A percentile compares a stretch with the other conserved stretches of the same genome.
These are phyloP conservation scores for Arthrobotrys iridis DNA, from an alignment of 2,329 filamentous ascomycete genomes.

Conservation along the genomic window DNA sequence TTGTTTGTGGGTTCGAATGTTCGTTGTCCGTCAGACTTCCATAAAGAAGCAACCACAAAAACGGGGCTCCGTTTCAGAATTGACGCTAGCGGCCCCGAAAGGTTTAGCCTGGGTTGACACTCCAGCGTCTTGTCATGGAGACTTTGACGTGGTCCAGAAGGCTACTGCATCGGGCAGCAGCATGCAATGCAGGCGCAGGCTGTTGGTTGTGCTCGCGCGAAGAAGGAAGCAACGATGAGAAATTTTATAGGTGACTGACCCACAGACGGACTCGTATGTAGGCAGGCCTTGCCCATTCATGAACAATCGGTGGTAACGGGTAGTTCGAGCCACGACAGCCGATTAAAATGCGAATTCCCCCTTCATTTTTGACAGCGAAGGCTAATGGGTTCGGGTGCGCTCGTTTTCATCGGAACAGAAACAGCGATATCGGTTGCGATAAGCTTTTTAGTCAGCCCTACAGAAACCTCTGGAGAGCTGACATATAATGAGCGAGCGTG, in stretches of 20 bases:
- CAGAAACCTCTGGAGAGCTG: not conserved
- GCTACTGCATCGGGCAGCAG: constrained; percentile 40
- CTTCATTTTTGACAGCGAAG: not conserved
- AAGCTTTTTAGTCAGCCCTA: constrained; percentile 17
- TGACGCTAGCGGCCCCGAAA: constrained; percentile 41
- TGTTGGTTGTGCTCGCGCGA: constrained; percentile 15
- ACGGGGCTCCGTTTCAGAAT: constrained; percentile 53
- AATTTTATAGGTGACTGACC: constrained; percentile 16
- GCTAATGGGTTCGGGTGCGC: not conserved
- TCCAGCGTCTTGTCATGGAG: constrained; percentile 36
- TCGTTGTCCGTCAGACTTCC: not conserved
- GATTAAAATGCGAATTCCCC: not conserved
- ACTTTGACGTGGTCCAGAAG: constrained; percentile 51
- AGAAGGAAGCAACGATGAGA: constrained; percentile 51
- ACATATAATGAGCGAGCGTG: not conserved
- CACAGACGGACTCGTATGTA: too few species aligned
- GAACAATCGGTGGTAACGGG: constrained; percentile 41
- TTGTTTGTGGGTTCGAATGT: constrained; percentile 5
- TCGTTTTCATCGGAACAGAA: not conserved
- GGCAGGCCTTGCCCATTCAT: not conserved
- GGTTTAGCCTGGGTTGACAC: constrained; percentile 31
- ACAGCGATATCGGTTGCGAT: not conserved
- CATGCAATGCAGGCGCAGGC: constrained; percentile 32
- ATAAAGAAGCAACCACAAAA: constrained; percentile 41
- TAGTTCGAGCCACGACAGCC: constrained; percentile 22